Base-by-base conservation (phyloP, 2,329 filamentous ascomycete species). In the Stemphylium lycopersici region DNA sequence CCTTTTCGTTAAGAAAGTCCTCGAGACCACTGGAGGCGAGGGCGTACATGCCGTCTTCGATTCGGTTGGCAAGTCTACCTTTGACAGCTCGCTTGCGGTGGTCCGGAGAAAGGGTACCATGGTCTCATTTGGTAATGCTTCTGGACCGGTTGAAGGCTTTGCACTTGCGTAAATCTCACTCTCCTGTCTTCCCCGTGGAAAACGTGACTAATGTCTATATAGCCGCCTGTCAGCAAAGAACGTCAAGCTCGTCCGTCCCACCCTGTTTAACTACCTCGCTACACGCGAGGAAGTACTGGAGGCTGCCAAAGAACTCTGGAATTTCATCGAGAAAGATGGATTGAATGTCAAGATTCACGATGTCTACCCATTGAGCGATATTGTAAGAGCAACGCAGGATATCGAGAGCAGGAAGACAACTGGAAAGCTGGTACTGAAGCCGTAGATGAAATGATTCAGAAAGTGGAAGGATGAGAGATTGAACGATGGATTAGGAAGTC, bases 41-140 rank as follows among this genome's bases (percentile, higher is more conserved):
- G 93, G 93, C 6, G 87, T 89, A 2, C 84, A 86, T 59, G 91
- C 88, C 8, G 88, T 96, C 24, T 96, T 91, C 71, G 92, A 96
- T 71, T 90, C 90, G 5, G 90, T 96, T 2, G 93, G 92, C 11
- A 91, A 91, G 78, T 82, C 83, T 43, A 96, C 93, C 0, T 96
- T 95, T 77, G 90, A 96, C 63, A 81, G 84, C 16, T 89, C 88
- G 67, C 73, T 96, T 60, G 85, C 92, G 61, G 84, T 86, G 64
- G 81, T 93, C 48, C 89, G 87, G 63, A 76, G 87, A 59, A 96
- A 96, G 79, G 93, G 91, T 4, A 88, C 82, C 1, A 77, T 96
- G 66, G 82, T 91, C 22, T 88, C 85, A 43, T 96, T 93, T 76
- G 91, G 91, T 3, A 96, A 96, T 76, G 89, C 90, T 6, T 84